A percentile compares a stretch with the other conserved stretches of the same genome.
phyloP scores from a whole-genome alignment of 768 basidiomycete species.

The Galerina marginata region DNA sequence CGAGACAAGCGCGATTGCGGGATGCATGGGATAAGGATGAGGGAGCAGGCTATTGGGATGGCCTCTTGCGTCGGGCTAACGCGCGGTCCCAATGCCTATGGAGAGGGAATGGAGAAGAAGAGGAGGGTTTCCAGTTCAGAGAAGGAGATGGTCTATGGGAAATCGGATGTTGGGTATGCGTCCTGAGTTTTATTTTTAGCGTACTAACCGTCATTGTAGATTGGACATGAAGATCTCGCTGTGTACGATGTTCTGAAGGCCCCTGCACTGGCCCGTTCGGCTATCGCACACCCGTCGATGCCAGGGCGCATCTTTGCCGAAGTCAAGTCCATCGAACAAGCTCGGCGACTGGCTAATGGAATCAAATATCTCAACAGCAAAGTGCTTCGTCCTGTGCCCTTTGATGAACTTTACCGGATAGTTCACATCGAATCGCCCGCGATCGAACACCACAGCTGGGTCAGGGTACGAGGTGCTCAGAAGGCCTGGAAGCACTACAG shows the following conservation, averaged over 20 bases:
- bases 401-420: neutral
- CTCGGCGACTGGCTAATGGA: neutral
- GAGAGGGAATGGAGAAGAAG: neutral
- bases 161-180: neutral
- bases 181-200: no score
- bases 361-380: neutral
- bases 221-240: neutral
- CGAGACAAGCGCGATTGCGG: no score
- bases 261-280: neutral
- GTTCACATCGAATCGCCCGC: neutral
- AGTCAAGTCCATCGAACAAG: neutral
- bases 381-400: neutral
- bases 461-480: neutral
- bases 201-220: neutral
- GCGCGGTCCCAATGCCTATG: neutral
- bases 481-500: neutral
- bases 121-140: neutral
- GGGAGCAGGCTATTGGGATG: neutral
- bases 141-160: neutral
- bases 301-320: neutral
- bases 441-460: neutral
- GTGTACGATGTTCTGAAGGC: neutral
- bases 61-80: neutral
- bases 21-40: neutral
- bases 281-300: neutral